phyloP scores from a whole-genome alignment of 2,329 filamentous ascomycete genomes.

The Penicillium capsulatum region DNA sequence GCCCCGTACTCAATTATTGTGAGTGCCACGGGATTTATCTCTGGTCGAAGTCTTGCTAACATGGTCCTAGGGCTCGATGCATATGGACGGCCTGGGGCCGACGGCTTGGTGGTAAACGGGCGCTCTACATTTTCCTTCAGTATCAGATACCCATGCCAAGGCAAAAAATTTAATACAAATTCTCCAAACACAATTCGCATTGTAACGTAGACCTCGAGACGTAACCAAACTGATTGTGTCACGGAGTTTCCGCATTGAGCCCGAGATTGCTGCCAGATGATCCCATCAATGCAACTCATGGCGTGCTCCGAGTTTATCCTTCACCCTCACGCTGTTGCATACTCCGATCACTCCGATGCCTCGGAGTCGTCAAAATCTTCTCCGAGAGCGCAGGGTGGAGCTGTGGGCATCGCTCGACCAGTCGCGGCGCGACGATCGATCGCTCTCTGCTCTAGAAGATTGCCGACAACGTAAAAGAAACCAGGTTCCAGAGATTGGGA shows the following conservation, averaged over 20 bases:
- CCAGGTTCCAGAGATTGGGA: conserved; percentile 7
- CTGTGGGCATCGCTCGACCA: conserved; percentile 12
- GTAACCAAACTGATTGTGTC: no score
- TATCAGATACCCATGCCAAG: conserved; percentile 24
- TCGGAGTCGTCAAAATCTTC: conserved; percentile 17
- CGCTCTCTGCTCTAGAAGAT: conserved; percentile 17
- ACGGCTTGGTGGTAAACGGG: conserved; percentile 43
- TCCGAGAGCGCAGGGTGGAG: conserved; percentile 21
- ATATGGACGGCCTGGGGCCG: conserved; percentile 44
- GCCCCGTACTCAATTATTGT: conserved; percentile 51
- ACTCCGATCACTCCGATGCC: conserved; percentile 18
- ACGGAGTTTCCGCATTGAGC: no score
- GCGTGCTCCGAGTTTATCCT: no score
- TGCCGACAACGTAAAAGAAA: conserved; percentile 29
- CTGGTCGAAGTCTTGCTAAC: conserved; percentile 12
- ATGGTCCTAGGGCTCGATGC: conserved; percentile 42
- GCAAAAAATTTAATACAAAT: conserved; percentile 4
- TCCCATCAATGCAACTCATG: no score
- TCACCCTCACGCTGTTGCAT: not conserved
- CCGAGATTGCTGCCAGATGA: no score
- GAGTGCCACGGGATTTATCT: conserved; percentile 6
- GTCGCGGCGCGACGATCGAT: conserved; percentile 14
- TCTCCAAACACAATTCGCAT: no score
- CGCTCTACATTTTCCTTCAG: conserved; percentile 13
- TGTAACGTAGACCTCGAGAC: no score